Base-by-base conservation (phyloP, 371 early-diverging fungal species). In the Rhizopus arrhizus region DNA sequence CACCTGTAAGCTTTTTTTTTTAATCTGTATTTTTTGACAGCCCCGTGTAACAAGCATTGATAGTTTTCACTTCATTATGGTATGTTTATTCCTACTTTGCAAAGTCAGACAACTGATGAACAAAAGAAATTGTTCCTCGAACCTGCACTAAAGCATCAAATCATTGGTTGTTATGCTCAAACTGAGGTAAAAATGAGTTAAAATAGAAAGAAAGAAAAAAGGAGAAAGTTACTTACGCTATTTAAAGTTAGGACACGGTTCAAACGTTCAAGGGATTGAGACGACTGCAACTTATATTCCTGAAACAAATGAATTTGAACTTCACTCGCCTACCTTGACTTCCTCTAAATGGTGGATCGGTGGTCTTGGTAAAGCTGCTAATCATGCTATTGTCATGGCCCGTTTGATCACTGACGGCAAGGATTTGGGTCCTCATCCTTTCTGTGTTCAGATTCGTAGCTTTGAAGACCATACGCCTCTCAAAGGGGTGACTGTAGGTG, bases 311-410 rank as follows among this genome's bases (percentile, higher is more conserved):
- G 90, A 92, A 68, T 94, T 88, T 58, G 93, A 91, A 60, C 77
- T 95, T 58, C 89, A 95, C 73, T 88, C 90, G 33, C 94, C 95
- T 29, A 83, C 81, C 28, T 72, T 94, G 48, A 88, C 93, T 40
- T 70, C 92, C 12, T 74, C 80, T 45, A 96, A 96, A 66, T 95
- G 92, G 87, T 96, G 96, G 96, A 89, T 92, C 43, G 96, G 96
- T 47, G 90, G 91, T 42, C 71, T 85, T 29, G 87, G 84, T 49
- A 81, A 81, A 48, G 73, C 73, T 13, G 82, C 85, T 7, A 96
- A 89, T 45, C 93, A 95, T 72, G 90, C 91, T 12, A 82, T 91
- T 60, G 93, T 96, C 9, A 90, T 91, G 84, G 96, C 95, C 15
- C 87, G 89, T 57, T 70, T 96, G 46, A 81, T 92, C 35, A 85